phyloP scores from a whole-genome alignment of 2,329 filamentous ascomycete genomes.

The Lojkania enalia region DNA sequence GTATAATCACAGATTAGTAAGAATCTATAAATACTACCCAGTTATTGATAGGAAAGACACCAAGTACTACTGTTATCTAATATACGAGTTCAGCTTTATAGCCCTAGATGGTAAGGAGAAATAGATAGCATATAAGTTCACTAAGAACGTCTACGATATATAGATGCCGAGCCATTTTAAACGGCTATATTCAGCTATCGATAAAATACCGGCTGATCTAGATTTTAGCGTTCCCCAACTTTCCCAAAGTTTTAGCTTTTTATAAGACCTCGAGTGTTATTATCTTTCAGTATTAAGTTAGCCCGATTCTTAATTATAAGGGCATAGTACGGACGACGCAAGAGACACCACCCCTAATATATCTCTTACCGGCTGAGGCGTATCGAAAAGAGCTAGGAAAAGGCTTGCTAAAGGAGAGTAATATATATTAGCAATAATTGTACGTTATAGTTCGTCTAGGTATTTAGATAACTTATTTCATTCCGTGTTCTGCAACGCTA shows the following conservation, averaged over 20 bases:
- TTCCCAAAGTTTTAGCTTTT: conserved; percentile 12
- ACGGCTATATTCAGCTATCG: conserved; percentile 12
- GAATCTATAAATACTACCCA: conserved; percentile 19
- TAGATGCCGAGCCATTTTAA: conserved; percentile 10
- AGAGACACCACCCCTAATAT: conserved; percentile 9
- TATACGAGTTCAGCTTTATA: conserved; percentile 9
- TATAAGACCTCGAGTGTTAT: conserved; percentile 7
- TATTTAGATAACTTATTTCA: not conserved
- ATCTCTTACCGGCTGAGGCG: too few species aligned
- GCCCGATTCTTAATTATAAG: too few species aligned
- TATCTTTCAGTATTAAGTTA: too few species aligned
- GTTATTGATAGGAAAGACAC: conserved; percentile 16
- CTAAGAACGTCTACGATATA: too few species aligned
- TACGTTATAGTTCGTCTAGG: not conserved
- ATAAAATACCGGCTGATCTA: conserved; percentile 7
- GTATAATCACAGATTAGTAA: conserved; percentile 16
- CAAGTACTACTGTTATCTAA: not conserved
- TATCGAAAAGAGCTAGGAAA: conserved; percentile 7
- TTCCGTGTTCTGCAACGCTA: not conserved
- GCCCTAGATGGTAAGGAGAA: conserved; percentile 4
- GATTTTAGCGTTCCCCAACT: not conserved
- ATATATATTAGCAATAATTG: not conserved
- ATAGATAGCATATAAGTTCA: conserved; percentile 4
- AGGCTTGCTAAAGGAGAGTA: conserved; percentile 7
- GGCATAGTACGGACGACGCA: conserved; percentile 11